Evolutionary conservation across 495 filamentous ascomycete species (phyloP), one percentile per base, ranked within the genome.

Genomic region (Podospora pseudoanserina): DNA sequence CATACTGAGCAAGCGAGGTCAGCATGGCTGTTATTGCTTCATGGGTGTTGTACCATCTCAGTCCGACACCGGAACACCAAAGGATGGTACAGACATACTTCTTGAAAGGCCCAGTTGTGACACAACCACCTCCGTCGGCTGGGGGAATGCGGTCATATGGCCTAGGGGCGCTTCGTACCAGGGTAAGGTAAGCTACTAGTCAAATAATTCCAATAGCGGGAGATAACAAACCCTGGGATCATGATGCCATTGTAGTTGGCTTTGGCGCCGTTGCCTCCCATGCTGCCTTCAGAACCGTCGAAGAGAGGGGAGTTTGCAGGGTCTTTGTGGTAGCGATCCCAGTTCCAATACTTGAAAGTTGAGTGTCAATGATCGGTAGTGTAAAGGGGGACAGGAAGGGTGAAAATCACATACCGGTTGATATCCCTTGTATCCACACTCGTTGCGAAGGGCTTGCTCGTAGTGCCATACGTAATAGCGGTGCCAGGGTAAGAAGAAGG

Each of bases 401-500:
- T 4, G 30, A 32, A 32, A 32, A 4, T 0, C 39, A 49, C 9
- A 13, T 49, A 49, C 39, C 5, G 74, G 70, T 67, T 78, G 74
- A 49, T 68, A 79, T 32, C 89, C 89, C 2, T 73, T 85, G 74
- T 90, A 92, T 39, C 86, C 87, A 73, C 90, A 92, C 71, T 92
- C 89, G 13, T 86, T 83, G 15, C 86, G 81, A 16, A 92, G 79
- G 2, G 86, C 87, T 69, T 87, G 82, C 73, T 92, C 90, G 70
- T 87, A 91, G 5, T 81, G 77, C 75, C 79, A 87, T 60, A 85
- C 79, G 73, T 85, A 92, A 72, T 90, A 88, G 13, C 90, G 82
- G 72, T 92, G 90, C 88, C 89, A 92, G 2, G 86, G 77, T 5
- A 92, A 77, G 76, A 92, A 90, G 66, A 84, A 86, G 80, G 85